Percentiles rank a stretch among this genome's conserved stretches.
These are phyloP conservation scores for Candida tetrigidarum DNA, from an alignment of 1,139 yeast genomes.

Conservation along the genomic window DNA sequence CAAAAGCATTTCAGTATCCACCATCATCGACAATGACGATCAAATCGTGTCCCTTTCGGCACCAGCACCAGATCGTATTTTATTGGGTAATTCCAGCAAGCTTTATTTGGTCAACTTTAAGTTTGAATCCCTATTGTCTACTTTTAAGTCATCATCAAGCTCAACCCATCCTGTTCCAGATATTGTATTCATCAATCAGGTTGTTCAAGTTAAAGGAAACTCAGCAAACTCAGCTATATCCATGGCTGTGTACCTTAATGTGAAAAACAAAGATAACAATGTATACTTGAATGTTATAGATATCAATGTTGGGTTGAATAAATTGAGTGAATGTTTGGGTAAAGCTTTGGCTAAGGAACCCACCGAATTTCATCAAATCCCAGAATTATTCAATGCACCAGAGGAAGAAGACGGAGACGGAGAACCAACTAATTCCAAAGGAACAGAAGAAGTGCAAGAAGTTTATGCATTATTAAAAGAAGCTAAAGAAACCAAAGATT, in stretches of 20 bases:
- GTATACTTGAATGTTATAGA: conserved; percentile 50
- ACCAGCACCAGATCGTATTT: conserved; percentile 50
- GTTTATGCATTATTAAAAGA: conserved; percentile 27
- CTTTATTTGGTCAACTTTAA: conserved; percentile 49
- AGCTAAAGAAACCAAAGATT: conserved; percentile 22
- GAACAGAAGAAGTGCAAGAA: conserved; percentile 25
- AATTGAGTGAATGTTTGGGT: conserved; percentile 73
- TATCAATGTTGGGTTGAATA: conserved; percentile 71
- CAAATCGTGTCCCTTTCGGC: conserved; percentile 30
- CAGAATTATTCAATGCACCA: conserved; percentile 26
- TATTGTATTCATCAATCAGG: conserved; percentile 34
- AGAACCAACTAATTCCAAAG: too few relatives aligned
- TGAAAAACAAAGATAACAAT: conserved; percentile 47
- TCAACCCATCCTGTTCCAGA: conserved; percentile 23
- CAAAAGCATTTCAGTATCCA: conserved; percentile 25
- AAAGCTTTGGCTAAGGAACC: conserved; percentile 46
- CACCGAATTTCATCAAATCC: conserved; percentile 30
- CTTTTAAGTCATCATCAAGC: conserved; percentile 25
- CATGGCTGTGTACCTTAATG: conserved; percentile 46
- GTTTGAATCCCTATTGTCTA: conserved; percentile 47
- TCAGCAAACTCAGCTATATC: conserved; percentile 44
- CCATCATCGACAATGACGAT: conserved; percentile 21
- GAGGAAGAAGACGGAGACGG: too few relatives aligned
- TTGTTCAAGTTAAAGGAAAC: conserved; percentile 47
- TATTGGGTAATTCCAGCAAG: conserved; percentile 42